Base-by-base conservation (phyloP, 23 red algal genomes). In the Gracilariopsis chorda region DNA sequence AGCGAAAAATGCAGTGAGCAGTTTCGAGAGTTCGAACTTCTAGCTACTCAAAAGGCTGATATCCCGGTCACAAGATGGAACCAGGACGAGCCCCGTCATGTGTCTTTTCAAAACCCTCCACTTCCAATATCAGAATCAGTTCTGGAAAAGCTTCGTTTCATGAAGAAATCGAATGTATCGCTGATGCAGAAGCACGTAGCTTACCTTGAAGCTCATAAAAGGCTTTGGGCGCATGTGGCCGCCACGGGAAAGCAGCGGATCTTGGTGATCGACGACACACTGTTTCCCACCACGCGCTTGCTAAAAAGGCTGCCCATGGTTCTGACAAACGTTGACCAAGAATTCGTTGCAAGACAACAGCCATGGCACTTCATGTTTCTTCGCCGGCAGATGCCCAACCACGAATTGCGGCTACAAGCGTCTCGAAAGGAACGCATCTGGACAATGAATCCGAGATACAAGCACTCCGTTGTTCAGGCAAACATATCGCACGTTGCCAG, bases 341-440 rank as follows among this genome's bases (percentile, higher is more conserved):
- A 94, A 65, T 86, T 65, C 11, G 32, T 94, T 58, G 88, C 64
- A 0, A 55, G 81, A 53, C 77, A 80, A 76, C 55, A 30, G 21
- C 64, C 86, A 13, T 96, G 94, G 94, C 94, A 96, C 72, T 87
- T 87, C 27, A 78, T 96, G 21, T 92, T 78, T 41, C 84, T 96
- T 36, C 86, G 94, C 32, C 40, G 94, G 47, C 51, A 72, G 56
- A 21, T 94, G 2, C 21, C 56, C 35, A 27, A 61, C 35, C 19
- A 59, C 45, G 21, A 68, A 41, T 68, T 36, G 8, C 49, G 48
- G 19, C 17, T 10, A 23, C 43, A 68, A 33, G 45, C 57, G 34
- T n/a, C n/a, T n/a, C 52, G 68, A 23, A 85, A 92, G 35, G 76
- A 92, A 45, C 41, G 61, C 8, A 56, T 90, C 27, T 92, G 86